Conservation (phyloP, 1,284 basidiomycete genomes). For the Mycosarcoma maydis region DNA sequence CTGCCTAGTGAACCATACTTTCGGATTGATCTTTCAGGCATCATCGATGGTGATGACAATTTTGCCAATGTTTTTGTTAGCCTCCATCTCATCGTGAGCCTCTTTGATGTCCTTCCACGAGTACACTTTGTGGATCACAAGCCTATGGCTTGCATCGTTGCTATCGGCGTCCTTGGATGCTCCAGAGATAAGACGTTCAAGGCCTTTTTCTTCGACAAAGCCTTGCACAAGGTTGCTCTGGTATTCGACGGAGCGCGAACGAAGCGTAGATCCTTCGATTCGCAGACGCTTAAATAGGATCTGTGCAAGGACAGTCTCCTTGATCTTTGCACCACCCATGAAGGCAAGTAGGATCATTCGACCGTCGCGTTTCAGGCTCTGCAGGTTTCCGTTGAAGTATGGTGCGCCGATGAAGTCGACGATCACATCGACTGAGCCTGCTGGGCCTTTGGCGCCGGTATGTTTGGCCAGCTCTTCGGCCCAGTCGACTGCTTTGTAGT, state of each 20-base stretch:
- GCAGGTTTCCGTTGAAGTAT: conserved; percentile 85
- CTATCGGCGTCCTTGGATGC: conserved; percentile 3
- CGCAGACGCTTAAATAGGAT: conserved; percentile 86
- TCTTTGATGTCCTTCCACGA: conserved; percentile 83
- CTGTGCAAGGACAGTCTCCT: conserved; percentile 75
- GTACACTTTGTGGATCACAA: conserved; percentile 72
- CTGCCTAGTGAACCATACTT: no score
- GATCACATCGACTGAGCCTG: conserved; percentile 76
- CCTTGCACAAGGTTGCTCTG: conserved; percentile 79
- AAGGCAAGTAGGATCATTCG: conserved; percentile 78
- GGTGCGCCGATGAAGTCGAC: conserved; percentile 87
- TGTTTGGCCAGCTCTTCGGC: conserved; percentile 71
- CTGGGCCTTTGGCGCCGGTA: conserved; percentile 45
- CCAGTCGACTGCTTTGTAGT: conserved; percentile 87
- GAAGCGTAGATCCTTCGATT: conserved; percentile 87
- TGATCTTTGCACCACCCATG: conserved; percentile 77
- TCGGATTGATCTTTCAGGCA: conserved; percentile 1
- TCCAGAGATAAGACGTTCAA: conserved; percentile 37
- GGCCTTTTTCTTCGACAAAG: conserved; percentile 69
- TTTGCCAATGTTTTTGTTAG: conserved; percentile 77
- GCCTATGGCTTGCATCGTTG: conserved; percentile 26
- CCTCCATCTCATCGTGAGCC: conserved; percentile 87
- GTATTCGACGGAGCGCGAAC: conserved; percentile 80
- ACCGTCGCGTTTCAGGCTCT: conserved; percentile 79
- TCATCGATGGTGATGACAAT: conserved; percentile 56